A percentile compares a stretch with the other conserved stretches of the same genome.
Conservation (phyloP, 352 stramenopile species). For the Thraustochytrium sp. region DNA sequence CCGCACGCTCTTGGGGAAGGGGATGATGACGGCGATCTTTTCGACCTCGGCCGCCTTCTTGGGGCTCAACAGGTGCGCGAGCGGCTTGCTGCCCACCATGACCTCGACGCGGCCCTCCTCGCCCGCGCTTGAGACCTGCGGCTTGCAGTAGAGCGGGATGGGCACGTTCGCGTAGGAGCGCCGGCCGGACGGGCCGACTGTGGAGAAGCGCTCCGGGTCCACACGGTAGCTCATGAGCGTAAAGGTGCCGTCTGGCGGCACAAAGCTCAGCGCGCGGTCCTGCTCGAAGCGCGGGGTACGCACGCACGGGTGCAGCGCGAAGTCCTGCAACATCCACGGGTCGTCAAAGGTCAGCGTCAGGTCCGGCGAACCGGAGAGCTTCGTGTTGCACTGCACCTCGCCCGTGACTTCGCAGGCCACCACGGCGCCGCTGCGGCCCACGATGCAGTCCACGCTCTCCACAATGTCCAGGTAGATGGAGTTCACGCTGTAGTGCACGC, state of each 20-base stretch:
- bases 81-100: slow-evolving; percentile 56
- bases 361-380: slow-evolving; percentile 91
- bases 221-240: slow-evolving; percentile 81
- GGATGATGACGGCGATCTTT: slow-evolving; percentile 88
- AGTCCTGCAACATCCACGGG: slow-evolving; percentile 91
- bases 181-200: not conserved
- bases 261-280: slow-evolving; percentile 88
- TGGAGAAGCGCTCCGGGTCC: slow-evolving; percentile 39
- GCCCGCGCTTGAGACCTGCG: slow-evolving; percentile 58
- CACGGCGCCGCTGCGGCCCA: slow-evolving; percentile 79
- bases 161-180: slow-evolving; percentile 36
- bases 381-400: slow-evolving; percentile 86
- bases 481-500: slow-evolving; percentile 90
- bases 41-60: slow-evolving; percentile 53
- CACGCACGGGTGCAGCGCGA: slow-evolving; percentile 96
- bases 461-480: slow-evolving; percentile 98
- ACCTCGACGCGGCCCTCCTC: slow-evolving; percentile 53
- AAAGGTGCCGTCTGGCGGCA: slow-evolving; percentile 94
- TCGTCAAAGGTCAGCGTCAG: slow-evolving; percentile 92
- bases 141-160: slow-evolving; percentile 72
- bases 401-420: slow-evolving; percentile 90
- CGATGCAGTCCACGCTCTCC: slow-evolving; percentile 94
- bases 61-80: not conserved
- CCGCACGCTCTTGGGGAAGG: slow-evolving; percentile 89
- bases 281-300: slow-evolving; percentile 89